phyloP scores from a whole-genome alignment of 2,329 filamentous ascomycete genomes.

The Pyrenophora seminiperda region DNA sequence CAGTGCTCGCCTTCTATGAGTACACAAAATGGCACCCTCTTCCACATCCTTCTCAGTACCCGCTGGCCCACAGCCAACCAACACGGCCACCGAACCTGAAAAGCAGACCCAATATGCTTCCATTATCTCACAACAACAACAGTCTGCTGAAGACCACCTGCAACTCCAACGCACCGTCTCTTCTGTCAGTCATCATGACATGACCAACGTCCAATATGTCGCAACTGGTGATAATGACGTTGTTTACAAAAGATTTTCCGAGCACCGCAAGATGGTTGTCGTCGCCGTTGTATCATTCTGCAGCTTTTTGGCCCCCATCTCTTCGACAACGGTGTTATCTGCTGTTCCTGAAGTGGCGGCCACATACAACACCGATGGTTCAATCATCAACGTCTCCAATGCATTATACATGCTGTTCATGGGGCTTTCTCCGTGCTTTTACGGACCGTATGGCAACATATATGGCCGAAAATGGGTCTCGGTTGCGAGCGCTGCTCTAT shows the following conservation, averaged over 20 bases:
- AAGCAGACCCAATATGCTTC: slow-evolving; percentile 38
- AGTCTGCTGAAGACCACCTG: slow-evolving; percentile 24
- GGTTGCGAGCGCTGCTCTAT: slow-evolving; percentile 64
- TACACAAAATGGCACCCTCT: slow-evolving; percentile 35
- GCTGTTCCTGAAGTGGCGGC: slow-evolving; percentile 75
- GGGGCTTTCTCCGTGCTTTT: slow-evolving; percentile 67
- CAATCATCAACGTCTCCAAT: slow-evolving; percentile 74
- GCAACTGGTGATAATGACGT: slow-evolving; percentile 52
- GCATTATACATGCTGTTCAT: slow-evolving; percentile 77
- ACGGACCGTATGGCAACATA: slow-evolving; percentile 67
- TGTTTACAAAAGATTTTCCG: slow-evolving; percentile 68
- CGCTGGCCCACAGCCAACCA: slow-evolving; percentile 14
- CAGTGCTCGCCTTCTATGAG: slow-evolving; percentile 28
- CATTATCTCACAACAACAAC: slow-evolving; percentile 31
- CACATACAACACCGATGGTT: slow-evolving; percentile 68
- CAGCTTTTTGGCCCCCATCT: slow-evolving; percentile 75
- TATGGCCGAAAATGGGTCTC: slow-evolving; percentile 61
- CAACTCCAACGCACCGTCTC: slow-evolving; percentile 43
- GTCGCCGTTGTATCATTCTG: slow-evolving; percentile 74
- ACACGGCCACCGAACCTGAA: slow-evolving; percentile 22
- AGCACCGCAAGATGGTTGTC: slow-evolving; percentile 67
- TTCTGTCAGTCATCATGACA: slow-evolving; percentile 40
- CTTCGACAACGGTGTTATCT: slow-evolving; percentile 73
- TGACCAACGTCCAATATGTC: slow-evolving; percentile 35
- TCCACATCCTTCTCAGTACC: slow-evolving; percentile 27